phyloP scores from a whole-genome alignment of 768 basidiomycete species.

The Exsudoporus frostii region DNA sequence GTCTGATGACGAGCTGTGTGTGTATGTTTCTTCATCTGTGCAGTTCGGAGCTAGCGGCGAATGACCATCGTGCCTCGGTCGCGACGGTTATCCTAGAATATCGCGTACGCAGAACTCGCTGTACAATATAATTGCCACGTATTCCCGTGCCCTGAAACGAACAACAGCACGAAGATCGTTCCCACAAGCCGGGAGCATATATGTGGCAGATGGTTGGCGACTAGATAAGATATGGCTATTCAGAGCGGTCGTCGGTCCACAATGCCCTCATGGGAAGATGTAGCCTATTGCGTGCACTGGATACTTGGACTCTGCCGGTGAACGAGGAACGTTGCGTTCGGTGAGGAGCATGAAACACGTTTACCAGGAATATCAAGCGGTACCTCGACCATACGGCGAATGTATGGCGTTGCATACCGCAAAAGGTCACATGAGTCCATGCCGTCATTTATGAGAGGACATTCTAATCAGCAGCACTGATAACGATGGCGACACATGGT shows the following conservation, averaged over 20 bases:
- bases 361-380: neutral
- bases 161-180: neutral
- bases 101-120: neutral
- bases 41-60: neutral
- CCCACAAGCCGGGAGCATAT: neutral
- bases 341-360: slow-evolving; percentile 10
- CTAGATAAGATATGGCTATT: slow-evolving; percentile 11
- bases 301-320: neutral
- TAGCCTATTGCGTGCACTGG: neutral
- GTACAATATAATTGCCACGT: neutral
- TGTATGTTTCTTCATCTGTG: neutral
- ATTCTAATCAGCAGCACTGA: slow-evolving; percentile 7
- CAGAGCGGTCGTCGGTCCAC: neutral
- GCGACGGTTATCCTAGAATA: neutral
- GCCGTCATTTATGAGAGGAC: slow-evolving; percentile 4
- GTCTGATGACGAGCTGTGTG: neutral
- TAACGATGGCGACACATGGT: slow-evolving; percentile 6
- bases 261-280: neutral
- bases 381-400: slow-evolving; percentile 3
- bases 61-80: neutral
- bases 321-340: neutral
- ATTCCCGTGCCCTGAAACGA: neutral
- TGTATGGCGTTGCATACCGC: neutral
- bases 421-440: neutral
- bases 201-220: neutral